Evolutionary conservation across 1,284 basidiomycete genomes (phyloP), one percentile per base, ranked within the genome.

Genomic region (Microstroma glucosiphilum): DNA sequence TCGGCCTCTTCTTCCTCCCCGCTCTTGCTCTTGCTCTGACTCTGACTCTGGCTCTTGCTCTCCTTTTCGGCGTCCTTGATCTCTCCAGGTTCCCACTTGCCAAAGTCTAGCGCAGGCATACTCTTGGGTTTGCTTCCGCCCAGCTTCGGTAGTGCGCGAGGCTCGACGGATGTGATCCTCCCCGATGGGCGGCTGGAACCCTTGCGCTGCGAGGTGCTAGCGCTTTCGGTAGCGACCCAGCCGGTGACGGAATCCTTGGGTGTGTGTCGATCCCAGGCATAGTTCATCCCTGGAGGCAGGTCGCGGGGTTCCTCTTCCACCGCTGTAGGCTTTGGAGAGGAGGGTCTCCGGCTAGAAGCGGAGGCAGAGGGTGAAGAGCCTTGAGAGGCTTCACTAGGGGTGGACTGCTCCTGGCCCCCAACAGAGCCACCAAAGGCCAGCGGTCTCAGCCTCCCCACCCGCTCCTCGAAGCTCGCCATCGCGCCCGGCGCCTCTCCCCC

Each of bases 21-120:
- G 17, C 21, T 23, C 19, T 51, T 7, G 9, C 26, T 1, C 49
- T 62, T 26, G 17, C 57, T 23, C 15, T 58, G 59, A 19, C 62
- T 65, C n/a, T 56, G 19, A 48, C 54, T 37, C 40, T 43, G 98
- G 77, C 91, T 93, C 30, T 37, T 37, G 30, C 30, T 37, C 30
- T 37, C 9, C 30, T 37, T 37, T 3, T 37, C 30, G 21, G 93
- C 93, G 63, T 90, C 86, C 80, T 98, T 81, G 3, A 93, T 93
- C 37, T 87, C 85, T 76, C 88, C 82, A 40, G 96, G 91, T 76
- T 92, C 67, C 1, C 92, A 91, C 42, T 88, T 85, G 66, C 87
- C 85, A 74, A 96, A 98, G n/a, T 96, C 94, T 94, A 99, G 97
- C 63, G 78, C 77, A 75, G 92, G 89, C 56, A 89, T 83, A 0